These are phyloP conservation scores for Solanum hybrid DNA, from an alignment of 305 asterid species.

Conservation along the genomic window DNA sequence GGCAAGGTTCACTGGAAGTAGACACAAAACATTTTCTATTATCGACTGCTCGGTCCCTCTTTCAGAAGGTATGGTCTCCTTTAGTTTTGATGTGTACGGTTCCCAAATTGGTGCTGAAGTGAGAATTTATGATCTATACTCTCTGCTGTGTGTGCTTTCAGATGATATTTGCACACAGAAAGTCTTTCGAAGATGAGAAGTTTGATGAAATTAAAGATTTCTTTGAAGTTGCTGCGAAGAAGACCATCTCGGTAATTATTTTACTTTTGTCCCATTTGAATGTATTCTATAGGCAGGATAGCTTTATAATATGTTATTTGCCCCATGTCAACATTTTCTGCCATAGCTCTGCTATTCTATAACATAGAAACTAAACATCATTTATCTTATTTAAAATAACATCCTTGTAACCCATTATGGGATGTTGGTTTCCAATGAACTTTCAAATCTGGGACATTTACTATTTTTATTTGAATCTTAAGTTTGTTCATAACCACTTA, in stretches of 20 bases:
- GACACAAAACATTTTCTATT: constrained; percentile 35
- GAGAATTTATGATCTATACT: not conserved
- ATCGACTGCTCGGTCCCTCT: constrained; percentile 61
- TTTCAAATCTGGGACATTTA: not conserved
- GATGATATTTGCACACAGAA: constrained; percentile 69
- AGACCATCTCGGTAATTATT: constrained; percentile 29
- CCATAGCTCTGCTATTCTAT: not conserved
- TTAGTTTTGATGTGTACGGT: not conserved
- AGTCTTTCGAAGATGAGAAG: constrained; percentile 47
- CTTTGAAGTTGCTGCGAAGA: constrained; percentile 24
- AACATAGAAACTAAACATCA: not conserved
- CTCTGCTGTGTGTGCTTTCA: constrained; percentile 19
- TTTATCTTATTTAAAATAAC: not conserved
- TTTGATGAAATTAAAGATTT: constrained; percentile 43
- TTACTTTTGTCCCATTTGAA: constrained; percentile 8
- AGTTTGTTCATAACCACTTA: not conserved
- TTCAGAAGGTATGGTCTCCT: constrained; percentile 53
- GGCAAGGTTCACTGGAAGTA: constrained; percentile 50
- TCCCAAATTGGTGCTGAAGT: constrained; percentile 8
- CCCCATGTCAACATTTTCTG: not conserved
- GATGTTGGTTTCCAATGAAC: not conserved
- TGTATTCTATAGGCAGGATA: not conserved
- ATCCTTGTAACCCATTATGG: not conserved
- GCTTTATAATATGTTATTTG: not conserved
- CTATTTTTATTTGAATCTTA: not conserved